Percentiles rank a stretch among this genome's conserved stretches.
Evolutionary conservation across 2,329 filamentous ascomycete genomes (phyloP).

Genomic region (Curvularia hawaiiensis): DNA sequence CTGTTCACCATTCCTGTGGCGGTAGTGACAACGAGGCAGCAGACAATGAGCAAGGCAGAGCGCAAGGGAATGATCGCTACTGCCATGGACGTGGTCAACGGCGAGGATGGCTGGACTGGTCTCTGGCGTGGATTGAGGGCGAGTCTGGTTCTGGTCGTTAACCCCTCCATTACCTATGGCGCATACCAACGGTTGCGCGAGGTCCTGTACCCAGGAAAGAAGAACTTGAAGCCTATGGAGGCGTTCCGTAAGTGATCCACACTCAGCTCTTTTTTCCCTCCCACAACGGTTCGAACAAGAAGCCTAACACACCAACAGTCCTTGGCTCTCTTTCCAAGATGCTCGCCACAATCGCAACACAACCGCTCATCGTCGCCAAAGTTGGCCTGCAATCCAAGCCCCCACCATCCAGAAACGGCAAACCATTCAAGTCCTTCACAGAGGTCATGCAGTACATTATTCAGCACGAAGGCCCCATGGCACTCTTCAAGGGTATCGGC

Average conservation of each 20-base stretch:
- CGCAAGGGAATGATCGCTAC: conserved; percentile 87
- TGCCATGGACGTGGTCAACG: conserved; percentile 83
- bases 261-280: not conserved
- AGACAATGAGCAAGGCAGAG: conserved; percentile 85
- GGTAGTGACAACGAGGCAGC: conserved; percentile 93
- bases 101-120: conserved; percentile 86
- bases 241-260: conserved; percentile 76
- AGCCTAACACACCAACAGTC: conserved; percentile 57
- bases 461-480: conserved; percentile 78
- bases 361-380: conserved; percentile 96
- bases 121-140: conserved; percentile 96
- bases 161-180: conserved; percentile 96
- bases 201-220: conserved; percentile 76
- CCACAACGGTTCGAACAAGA: not conserved
- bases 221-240: conserved; percentile 78
- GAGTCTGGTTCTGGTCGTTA: conserved; percentile 92
- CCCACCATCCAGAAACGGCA: conserved; percentile 80
- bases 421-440: conserved; percentile 89
- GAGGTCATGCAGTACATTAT: conserved; percentile 97
- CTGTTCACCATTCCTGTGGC: conserved; percentile 96
- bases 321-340: conserved; percentile 93
- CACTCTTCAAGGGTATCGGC: conserved; percentile 96
- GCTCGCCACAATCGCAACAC: conserved; percentile 87
- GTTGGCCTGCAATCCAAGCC: conserved; percentile 94
- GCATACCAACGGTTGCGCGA: conserved; percentile 90